Base-by-base conservation (phyloP, 1,284 basidiomycete species). In the Exsudoporus floridanus region DNA sequence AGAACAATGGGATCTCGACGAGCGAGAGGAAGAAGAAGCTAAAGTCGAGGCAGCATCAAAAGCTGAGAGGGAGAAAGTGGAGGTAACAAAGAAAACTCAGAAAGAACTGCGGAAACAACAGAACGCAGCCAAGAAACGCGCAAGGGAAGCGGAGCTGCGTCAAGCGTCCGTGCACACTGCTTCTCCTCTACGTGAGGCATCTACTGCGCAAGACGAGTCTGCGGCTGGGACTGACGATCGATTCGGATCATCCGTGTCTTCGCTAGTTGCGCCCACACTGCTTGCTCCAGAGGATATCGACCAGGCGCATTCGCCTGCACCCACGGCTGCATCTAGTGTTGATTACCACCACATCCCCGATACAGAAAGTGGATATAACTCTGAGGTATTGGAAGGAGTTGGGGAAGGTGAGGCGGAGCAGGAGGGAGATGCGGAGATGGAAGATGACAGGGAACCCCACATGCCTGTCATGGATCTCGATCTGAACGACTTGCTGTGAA, bases 1-100 rank as follows among this genome's bases (percentile, higher is more conserved):
- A 44, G 89, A 92, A 65, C 88, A 92, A 62, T 84, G 84, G 78
- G 79, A 73, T 13, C 69, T 91, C 38, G 91, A 93, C 60, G 77
- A 69, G 4, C 58, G 73, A 35, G 90, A 92, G 55, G 88, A 90
- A 61, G 77, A 77, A 30, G 82, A 86, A 56, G 70, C 81, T 1
- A 76, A 76, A 37, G 66, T 65, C 1, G 80, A 83, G 45, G 67
- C 70, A 2, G 61, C 64, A 13, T 67, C 66, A 39, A 62, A 61
- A n/a, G 74, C 72, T 5, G 74, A 74, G 21, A 65, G 57, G 28
- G 77, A 79, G 14, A 75, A 74, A 42, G 66, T 57, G 0, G 80
- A 83, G 46, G 76, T 74, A 7, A 75, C 75, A 49, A 81, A 78
- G 62, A 79, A 74, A 46, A 70, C 72, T 0, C 77, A 80, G 60